phyloP scores from a whole-genome alignment of 768 basidiomycete genomes.

The Plicaturopsis crispa region DNA sequence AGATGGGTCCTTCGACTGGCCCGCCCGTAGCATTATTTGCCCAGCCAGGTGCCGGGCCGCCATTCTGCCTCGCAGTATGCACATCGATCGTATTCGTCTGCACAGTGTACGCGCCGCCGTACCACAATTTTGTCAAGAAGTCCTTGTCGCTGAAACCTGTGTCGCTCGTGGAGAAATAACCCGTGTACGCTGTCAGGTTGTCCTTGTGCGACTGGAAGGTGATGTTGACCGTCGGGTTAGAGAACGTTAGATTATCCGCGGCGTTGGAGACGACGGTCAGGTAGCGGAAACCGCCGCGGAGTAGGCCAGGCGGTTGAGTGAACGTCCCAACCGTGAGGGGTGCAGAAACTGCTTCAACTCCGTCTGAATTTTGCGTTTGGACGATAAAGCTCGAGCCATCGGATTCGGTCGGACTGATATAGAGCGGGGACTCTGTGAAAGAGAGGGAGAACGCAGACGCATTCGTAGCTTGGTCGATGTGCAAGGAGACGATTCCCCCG shows the following conservation, averaged over 20 bases:
- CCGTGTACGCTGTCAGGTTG: slow-evolving; percentile 35
- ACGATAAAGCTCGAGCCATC: slow-evolving; percentile 23
- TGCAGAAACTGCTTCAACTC: slow-evolving; percentile 22
- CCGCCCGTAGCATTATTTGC: slow-evolving; percentile 47
- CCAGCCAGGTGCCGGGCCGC: slow-evolving; percentile 47
- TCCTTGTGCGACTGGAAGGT: slow-evolving; percentile 47
- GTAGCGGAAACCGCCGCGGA: slow-evolving; percentile 22
- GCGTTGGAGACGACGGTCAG: slow-evolving; percentile 38
- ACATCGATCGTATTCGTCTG: slow-evolving; percentile 48
- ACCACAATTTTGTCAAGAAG: slow-evolving; percentile 54
- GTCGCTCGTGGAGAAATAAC: slow-evolving; percentile 44
- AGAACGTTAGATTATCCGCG: slow-evolving; percentile 26
- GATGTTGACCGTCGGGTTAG: slow-evolving; percentile 42
- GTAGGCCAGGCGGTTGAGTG: slow-evolving; percentile 27
- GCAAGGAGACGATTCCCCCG: slow-evolving; percentile 24
- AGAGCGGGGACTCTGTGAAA: slow-evolving; percentile 50
- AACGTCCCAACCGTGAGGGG: slow-evolving; percentile 21
- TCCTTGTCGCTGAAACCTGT: slow-evolving; percentile 34
- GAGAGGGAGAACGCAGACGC: slow-evolving; percentile 41
- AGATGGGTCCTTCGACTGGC: too few relatives aligned
- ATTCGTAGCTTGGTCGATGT: slow-evolving; percentile 12
- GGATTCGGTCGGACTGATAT: slow-evolving; percentile 39
- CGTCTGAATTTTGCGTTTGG: slow-evolving; percentile 20
- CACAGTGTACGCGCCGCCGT: slow-evolving; percentile 54
- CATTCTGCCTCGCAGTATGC: slow-evolving; percentile 41